These are phyloP conservation scores for Eimeria nieschulzi DNA, from an alignment of 169 alveolate genomes.

Conservation along the genomic window DNA sequence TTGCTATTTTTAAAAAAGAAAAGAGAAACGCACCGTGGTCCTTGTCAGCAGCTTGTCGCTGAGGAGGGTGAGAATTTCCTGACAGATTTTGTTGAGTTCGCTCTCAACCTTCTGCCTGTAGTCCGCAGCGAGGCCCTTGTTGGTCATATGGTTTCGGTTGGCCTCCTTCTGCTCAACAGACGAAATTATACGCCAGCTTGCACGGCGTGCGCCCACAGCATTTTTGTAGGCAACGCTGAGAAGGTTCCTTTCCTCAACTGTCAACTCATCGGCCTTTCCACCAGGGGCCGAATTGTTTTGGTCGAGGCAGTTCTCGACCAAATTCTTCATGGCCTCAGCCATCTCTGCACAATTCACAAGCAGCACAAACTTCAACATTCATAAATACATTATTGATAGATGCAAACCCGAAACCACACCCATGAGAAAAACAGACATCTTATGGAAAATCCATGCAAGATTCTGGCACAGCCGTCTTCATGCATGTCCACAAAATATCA, in stretches of 20 bases:
- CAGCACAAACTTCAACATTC: neutral
- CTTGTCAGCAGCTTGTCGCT: slow-evolving; percentile 91
- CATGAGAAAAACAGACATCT: neutral
- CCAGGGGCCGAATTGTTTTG: slow-evolving; percentile 57
- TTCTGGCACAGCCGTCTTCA: too few species aligned
- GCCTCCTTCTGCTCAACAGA: slow-evolving; percentile 97
- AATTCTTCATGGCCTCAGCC: slow-evolving; percentile 79
- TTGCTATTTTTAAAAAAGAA: too few species aligned
- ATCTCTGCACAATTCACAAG: slow-evolving; percentile 51
- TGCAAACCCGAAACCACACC: too few species aligned
- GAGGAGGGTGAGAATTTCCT: slow-evolving; percentile 91
- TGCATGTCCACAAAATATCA: too few species aligned
- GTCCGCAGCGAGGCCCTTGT: slow-evolving; percentile 92
- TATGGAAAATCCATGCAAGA: neutral
- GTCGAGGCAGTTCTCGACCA: slow-evolving; percentile 75
- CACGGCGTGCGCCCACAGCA: slow-evolving; percentile 98
- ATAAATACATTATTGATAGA: too few species aligned
- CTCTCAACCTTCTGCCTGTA: slow-evolving; percentile 95
- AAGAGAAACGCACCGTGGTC: slow-evolving; percentile 50
- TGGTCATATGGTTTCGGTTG: slow-evolving; percentile 92
- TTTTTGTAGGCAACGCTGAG: slow-evolving; percentile 99
- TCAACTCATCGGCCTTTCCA: slow-evolving; percentile 68
- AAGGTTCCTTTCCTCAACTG: slow-evolving; percentile 80
- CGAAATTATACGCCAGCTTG: slow-evolving; percentile 97
- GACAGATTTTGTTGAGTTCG: slow-evolving; percentile 94